Evolutionary conservation across 1,284 basidiomycete species (phyloP).

Genomic region (Cutaneotrichosporon daszewskae): DNA sequence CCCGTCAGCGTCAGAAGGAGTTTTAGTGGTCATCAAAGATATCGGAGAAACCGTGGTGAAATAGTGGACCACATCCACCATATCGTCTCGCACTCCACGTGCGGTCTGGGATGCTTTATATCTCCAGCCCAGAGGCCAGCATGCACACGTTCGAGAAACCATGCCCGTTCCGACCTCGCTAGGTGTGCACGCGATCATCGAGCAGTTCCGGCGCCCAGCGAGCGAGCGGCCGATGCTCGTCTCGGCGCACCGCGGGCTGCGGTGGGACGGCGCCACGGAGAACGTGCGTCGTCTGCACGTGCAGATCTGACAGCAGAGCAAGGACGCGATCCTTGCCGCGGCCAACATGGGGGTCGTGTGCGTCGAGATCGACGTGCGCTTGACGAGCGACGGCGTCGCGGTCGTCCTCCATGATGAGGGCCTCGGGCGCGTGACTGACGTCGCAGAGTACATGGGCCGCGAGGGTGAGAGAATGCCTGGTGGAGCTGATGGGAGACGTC

Average conservation of each 20-base stretch:
- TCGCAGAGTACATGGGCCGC: not conserved
- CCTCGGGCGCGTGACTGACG: conserved; percentile 1
- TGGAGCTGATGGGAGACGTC: not conserved
- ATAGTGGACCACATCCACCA: too few relatives aligned
- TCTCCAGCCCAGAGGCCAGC: too few relatives aligned
- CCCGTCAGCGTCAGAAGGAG: too few relatives aligned
- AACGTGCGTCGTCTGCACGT: not conserved
- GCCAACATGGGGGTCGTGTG: not conserved
- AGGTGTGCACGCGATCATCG: not conserved
- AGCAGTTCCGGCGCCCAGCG: not conserved
- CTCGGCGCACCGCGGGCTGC: conserved; percentile 3
- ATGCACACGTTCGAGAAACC: not conserved
- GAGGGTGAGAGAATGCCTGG: not conserved
- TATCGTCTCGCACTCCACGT: too few relatives aligned
- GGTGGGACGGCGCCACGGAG: conserved; percentile 4
- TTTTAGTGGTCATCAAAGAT: too few relatives aligned
- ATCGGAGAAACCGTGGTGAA: not conserved
- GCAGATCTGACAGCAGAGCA: not conserved
- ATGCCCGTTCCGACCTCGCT: conserved; percentile 1
- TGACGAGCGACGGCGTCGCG: conserved; percentile 1
- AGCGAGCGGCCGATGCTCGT: not conserved
- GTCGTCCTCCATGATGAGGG: conserved; percentile 1
- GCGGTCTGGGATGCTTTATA: too few relatives aligned
- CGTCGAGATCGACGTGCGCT: conserved; percentile 3
- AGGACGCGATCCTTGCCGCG: not conserved